phyloP scores from a whole-genome alignment of 495 filamentous ascomycete species.

The Neurospora sublineolata region DNA sequence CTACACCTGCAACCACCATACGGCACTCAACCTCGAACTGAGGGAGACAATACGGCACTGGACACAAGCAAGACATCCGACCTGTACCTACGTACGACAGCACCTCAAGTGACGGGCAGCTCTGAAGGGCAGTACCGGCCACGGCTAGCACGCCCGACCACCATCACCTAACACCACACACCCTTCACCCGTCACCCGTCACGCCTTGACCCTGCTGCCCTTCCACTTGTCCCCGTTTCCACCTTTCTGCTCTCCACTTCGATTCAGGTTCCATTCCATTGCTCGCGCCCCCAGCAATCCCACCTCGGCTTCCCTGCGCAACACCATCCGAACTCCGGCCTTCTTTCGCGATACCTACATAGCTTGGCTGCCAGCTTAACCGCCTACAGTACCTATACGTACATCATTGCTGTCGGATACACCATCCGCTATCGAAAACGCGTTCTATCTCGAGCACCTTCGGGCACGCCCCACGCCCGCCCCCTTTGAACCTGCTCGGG shows the following conservation, averaged over 20 bases:
- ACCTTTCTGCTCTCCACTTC: neutral
- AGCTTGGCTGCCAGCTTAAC: neutral
- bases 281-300: constrained; percentile 18
- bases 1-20: neutral
- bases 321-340: constrained; percentile 3
- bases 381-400: neutral
- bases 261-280: constrained; percentile 9
- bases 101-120: neutral
- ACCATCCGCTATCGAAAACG: neutral
- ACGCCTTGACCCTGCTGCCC: constrained; percentile 11
- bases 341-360: neutral
- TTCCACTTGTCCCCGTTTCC: neutral
- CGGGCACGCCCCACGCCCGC: neutral
- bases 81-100: neutral
- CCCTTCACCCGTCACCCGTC: neutral
- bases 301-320: constrained; percentile 20
- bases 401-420: neutral
- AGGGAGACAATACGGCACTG: neutral
- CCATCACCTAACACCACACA: neutral
- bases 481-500: neutral
- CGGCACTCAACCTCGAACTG: neutral
- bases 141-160: neutral
- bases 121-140: neutral
- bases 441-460: neutral
- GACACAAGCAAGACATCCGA: neutral